Conservation (phyloP, 805 yeast genomes). For the Candida railenensis region DNA sequence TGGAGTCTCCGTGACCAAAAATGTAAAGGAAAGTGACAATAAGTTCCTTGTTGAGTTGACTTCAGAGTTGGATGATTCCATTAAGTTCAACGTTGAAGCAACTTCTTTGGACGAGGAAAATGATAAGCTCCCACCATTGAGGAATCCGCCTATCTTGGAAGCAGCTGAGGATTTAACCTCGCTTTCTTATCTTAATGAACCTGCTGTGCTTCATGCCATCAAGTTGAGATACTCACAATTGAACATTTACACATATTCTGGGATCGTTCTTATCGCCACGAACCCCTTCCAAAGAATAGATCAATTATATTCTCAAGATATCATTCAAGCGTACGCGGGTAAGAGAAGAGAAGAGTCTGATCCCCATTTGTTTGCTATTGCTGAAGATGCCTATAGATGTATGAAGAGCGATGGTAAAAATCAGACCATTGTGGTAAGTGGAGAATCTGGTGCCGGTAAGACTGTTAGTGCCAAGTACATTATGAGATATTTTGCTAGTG, state of each 20-base stretch:
- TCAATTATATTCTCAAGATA: constrained; percentile 85
- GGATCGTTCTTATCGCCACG: constrained; percentile 93
- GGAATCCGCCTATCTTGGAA: constrained; percentile 90
- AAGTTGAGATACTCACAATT: constrained; percentile 84
- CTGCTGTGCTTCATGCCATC: constrained; percentile 94
- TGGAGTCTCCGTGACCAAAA: constrained; percentile 58
- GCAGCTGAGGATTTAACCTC: constrained; percentile 94
- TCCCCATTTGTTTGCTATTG: constrained; percentile 96
- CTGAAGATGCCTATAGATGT: constrained; percentile 94
- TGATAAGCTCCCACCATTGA: constrained; percentile 67
- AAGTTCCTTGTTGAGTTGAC: constrained; percentile 52
- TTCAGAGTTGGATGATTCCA: constrained; percentile 47
- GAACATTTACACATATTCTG: constrained; percentile 92
- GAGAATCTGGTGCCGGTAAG: constrained; percentile 99
- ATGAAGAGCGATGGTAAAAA: constrained; percentile 84
- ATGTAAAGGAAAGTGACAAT: constrained; percentile 34
- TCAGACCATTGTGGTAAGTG: constrained; percentile 95
- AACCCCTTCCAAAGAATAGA: constrained; percentile 94
- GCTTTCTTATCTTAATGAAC: constrained; percentile 89
- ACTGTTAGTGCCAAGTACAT: constrained; percentile 96
- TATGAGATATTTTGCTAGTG: constrained; percentile 96
- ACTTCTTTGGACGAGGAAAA: constrained; percentile 51
- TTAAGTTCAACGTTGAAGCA: constrained; percentile 48
- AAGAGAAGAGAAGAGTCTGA: constrained; percentile 92
- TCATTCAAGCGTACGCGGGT: constrained; percentile 93